Conservation (phyloP, 2,329 filamentous ascomycete genomes). For the Pleoardoris graminearum region DNA sequence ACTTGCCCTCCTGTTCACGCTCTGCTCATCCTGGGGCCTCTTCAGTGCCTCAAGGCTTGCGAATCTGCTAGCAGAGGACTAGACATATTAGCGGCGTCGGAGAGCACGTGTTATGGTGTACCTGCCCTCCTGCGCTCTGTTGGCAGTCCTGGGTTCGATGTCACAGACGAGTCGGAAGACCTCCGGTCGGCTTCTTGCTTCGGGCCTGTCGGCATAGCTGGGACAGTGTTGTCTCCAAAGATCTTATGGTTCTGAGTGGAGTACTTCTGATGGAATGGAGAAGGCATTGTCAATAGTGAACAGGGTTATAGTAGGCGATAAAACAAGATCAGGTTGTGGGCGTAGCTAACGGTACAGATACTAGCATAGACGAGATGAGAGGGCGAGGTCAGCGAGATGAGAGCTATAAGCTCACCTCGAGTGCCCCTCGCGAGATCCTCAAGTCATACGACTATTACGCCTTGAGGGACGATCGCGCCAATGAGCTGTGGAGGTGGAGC, state of each 20-base stretch:
- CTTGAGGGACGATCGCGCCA: conserved; percentile 40
- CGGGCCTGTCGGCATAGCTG: conserved; percentile 39
- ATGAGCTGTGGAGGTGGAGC: conserved; percentile 27
- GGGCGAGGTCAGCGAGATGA: conserved; percentile 13
- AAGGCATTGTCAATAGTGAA: conserved; percentile 33
- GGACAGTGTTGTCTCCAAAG: conserved; percentile 32
- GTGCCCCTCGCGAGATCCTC: conserved; percentile 22
- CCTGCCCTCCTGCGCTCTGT: conserved; percentile 37
- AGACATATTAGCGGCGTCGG: conserved; percentile 5
- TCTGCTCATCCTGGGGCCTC: conserved; percentile 34
- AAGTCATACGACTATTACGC: conserved; percentile 38
- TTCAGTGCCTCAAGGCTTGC: conserved; percentile 40
- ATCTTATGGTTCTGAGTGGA: conserved; percentile 39
- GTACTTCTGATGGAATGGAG: conserved; percentile 46
- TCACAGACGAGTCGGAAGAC: conserved; percentile 35
- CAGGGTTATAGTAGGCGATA: not conserved
- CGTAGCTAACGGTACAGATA: not conserved
- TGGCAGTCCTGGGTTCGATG: conserved; percentile 24
- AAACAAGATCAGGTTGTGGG: not conserved
- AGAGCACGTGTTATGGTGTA: not conserved
- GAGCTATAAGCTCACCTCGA: conserved; percentile 16
- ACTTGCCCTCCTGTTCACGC: conserved; percentile 33
- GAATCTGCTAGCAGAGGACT: conserved; percentile 41
- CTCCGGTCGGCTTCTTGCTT: conserved; percentile 39
- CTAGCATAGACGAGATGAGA: conserved; percentile 1